These are phyloP conservation scores for Amanita rubescens DNA, from an alignment of 768 basidiomycete genomes.

Conservation along the genomic window DNA sequence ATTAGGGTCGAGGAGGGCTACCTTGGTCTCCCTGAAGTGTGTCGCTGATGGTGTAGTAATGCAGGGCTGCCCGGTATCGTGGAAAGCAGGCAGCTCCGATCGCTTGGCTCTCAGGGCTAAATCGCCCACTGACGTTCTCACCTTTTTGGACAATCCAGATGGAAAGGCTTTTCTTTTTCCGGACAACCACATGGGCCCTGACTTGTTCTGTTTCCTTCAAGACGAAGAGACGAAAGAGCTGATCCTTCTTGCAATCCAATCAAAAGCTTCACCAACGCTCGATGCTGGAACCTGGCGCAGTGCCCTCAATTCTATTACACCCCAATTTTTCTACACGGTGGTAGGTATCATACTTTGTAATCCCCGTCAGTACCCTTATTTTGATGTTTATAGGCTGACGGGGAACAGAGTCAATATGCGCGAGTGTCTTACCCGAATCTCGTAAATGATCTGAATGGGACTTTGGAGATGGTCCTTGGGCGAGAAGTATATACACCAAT, in stretches of 20 bases:
- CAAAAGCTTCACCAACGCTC: constrained; percentile 4
- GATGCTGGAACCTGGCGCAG: background rate
- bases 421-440: constrained; percentile 7
- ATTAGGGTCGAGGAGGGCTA: constrained; percentile 3
- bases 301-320: constrained; percentile 1
- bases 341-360: constrained; percentile 7
- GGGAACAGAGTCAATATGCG: constrained; percentile 4
- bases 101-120: constrained; percentile 3
- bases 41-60: background rate
- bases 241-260: constrained; percentile 7
- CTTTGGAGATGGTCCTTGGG: constrained; percentile 7
- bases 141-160: constrained; percentile 3
- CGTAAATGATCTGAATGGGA: background rate
- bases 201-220: constrained; percentile 7
- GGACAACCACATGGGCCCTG: constrained; percentile 8
- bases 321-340: constrained; percentile 8
- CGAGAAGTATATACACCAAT: background rate
- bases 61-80: constrained; percentile 7
- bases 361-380: constrained; percentile 1
- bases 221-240: constrained; percentile 8
- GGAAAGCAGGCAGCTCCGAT: constrained; percentile 5
- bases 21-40: constrained; percentile 5
- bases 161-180: constrained; percentile 6
- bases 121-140: constrained; percentile 1
- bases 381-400: constrained; percentile 3